phyloP scores from a whole-genome alignment of 164 flowering plant genomes.

The Amborella trichopoda region DNA sequence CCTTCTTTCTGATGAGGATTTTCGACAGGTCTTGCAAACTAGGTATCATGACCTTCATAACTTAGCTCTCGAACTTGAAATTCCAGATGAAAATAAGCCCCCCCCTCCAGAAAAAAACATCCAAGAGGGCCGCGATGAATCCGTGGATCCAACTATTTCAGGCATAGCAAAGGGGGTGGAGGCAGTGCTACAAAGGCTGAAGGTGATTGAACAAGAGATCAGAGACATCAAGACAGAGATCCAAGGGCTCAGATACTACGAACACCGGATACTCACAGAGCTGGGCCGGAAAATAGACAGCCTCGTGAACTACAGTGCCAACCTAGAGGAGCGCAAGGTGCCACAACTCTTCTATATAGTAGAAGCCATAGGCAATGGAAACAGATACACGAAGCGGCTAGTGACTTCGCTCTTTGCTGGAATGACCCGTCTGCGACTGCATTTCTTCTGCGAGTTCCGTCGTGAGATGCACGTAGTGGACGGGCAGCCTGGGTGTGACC shows the following conservation, averaged over 20 bases:
- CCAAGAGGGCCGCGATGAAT: slow-evolving; percentile 15
- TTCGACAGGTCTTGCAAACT: slow-evolving; percentile 68
- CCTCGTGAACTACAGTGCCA: slow-evolving; percentile 55
- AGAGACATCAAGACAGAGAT: slow-evolving; percentile 88
- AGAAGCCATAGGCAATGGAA: slow-evolving; percentile 57
- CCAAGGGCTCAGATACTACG: slow-evolving; percentile 83
- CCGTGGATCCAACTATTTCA: slow-evolving; percentile 52
- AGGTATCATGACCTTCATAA: slow-evolving; percentile 71
- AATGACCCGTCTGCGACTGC: slow-evolving; percentile 75
- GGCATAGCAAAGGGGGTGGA: slow-evolving; percentile 97
- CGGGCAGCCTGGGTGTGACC: slow-evolving; percentile 81
- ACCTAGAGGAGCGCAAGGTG: slow-evolving; percentile 77
- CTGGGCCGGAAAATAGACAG: slow-evolving; percentile 70
- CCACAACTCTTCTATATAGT: slow-evolving; percentile 92
- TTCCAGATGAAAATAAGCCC: slow-evolving; percentile 35
- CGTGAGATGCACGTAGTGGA: slow-evolving; percentile 87
- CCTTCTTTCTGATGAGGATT: slow-evolving; percentile 84
- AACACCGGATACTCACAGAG: slow-evolving; percentile 60
- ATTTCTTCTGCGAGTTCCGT: slow-evolving; percentile 76
- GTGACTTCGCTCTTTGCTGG: slow-evolving; percentile 69
- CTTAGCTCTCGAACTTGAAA: slow-evolving; percentile 71
- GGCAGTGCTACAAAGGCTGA: slow-evolving; percentile 63
- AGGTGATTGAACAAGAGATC: slow-evolving; percentile 79
- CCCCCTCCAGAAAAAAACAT: not conserved
- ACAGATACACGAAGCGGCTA: slow-evolving; percentile 59